Evolutionary conservation across 1,284 basidiomycete genomes (phyloP), one percentile per base, ranked within the genome.

Genomic region (Rhodotorula sp.): DNA sequence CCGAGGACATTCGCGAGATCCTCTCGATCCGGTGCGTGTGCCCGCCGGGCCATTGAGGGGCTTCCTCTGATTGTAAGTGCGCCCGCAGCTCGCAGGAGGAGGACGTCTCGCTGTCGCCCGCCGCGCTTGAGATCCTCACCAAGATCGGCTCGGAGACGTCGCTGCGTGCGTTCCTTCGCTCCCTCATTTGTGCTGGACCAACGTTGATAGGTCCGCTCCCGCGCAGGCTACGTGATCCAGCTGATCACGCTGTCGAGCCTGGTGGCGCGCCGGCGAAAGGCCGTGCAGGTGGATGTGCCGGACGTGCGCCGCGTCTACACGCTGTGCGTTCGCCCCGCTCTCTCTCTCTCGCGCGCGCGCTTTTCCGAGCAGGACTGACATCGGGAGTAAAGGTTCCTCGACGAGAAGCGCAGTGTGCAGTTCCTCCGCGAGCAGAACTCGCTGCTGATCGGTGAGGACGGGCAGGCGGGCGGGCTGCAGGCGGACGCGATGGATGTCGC

Each of bases 391-490:
- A 75, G 74, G 80, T 99, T 98, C 83, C 89, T 94, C 84, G 95
- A 99, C 81, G 95, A 97, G 80, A 94, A 94, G 82, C 85, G 96
- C 73, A 95, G 92, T 77, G 91, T 97, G 41, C 88, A 94, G 80
- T 99, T 94, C 88, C 84, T 98, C 34, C 83, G 84, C 73, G 85
- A 96, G 88, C 86, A 92, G 57, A 73, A 76, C 63, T 58, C 60
- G 48, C 51, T 68, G 10, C 51, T 74, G 37, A 70, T 76, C 22
- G 74, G 74, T 34, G 74, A 76, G 56, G 74, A 76, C 41, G 74
- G 74, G 2, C 58, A 59, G 54, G 61, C 67, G 48, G 60, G 55
- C 19, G 51, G 27, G 17, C n/a, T 41, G 27, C 44, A 51, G 15
- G n/a, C 19, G 32, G 44, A 67, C 21, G 65, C 51, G 36, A 67